Base-by-base conservation (phyloP, 1,139 yeast genomes). In the Saccharomyces uvarum region DNA sequence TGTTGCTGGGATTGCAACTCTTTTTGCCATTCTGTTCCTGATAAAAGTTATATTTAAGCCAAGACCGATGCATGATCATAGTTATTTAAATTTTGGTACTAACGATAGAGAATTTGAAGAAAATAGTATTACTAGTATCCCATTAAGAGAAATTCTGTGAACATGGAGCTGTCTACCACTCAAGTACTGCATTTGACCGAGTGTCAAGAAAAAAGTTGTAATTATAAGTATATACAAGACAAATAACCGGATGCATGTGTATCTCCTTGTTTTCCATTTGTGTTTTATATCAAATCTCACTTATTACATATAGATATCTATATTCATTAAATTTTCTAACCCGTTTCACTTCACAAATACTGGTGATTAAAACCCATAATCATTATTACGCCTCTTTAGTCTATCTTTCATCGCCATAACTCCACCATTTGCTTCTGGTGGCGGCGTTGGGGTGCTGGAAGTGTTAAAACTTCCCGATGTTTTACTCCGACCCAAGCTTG, bases 1-100 rank as follows among this genome's bases (percentile, higher is more conserved):
- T 13, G 95, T 88, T 28, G 97, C 98, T n/a, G 96, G 90, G 2
- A 73, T 91, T 13, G 88, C 78, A 4, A 66, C 76, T 1, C 53
- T 76, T 3, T 77, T 77, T 60, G 77, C 76, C 55, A 59, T 76
- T 0, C 62, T 75, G 2, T 79, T 79, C 61, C 62, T 79, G 54
- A 60, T 76, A 41, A 77, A 77, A 55, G 76, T 77, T 50, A 65
- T 78, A 21, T 63, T 78, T 38, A 75, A 72, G 53, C 78, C 82
- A 13, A 72, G 79, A 57, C 75, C 71, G 54, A 60, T 74, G 47
- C 77, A 76, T 2, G 76, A 73, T 53, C 77, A 75, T 58, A 61
- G 75, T 9, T 73, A 71, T 56, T 60, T 76, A 57, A 66, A 68
- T 51, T 67, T 69, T 53, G 65, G 62, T n/a, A n/a, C 48, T 6